phyloP scores from a whole-genome alignment of 1,139 yeast species.

The Diutina sp. region DNA sequence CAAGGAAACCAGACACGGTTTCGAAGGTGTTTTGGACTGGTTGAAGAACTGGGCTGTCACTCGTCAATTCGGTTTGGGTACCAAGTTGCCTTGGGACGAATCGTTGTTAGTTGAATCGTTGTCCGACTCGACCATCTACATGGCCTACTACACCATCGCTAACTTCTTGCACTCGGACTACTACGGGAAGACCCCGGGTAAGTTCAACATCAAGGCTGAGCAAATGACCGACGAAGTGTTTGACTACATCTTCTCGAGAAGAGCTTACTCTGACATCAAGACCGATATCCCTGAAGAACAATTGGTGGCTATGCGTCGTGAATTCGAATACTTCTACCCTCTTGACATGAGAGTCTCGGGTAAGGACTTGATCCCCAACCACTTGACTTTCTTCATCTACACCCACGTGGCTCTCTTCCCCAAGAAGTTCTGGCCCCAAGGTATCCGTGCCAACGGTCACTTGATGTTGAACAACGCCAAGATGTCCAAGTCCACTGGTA shows the following conservation, averaged over 20 bases:
- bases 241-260: constrained; percentile 77
- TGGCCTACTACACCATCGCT: constrained; percentile 87
- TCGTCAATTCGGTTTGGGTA: constrained; percentile 93
- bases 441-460: constrained; percentile 93
- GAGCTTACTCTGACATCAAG: constrained; percentile 32
- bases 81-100: constrained; percentile 95
- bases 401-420: constrained; percentile 90
- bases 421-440: constrained; percentile 82
- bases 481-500: constrained; percentile 97
- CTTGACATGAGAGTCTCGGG: constrained; percentile 87
- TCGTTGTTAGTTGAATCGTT: constrained; percentile 87
- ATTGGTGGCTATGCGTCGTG: constrained; percentile 71
- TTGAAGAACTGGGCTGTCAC: constrained; percentile 98
- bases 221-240: constrained; percentile 90
- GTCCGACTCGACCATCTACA: constrained; percentile 92
- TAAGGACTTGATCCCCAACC: constrained; percentile 95
- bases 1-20: constrained; percentile 80
- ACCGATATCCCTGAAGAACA: constrained; percentile 56
- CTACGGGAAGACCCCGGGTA: constrained; percentile 69
- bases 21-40: constrained; percentile 94
- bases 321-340: constrained; percentile 93
- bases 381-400: constrained; percentile 89
- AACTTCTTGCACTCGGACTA: constrained; percentile 80
- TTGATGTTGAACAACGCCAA: constrained; percentile 89
- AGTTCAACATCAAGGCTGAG: constrained; percentile 62